These are phyloP conservation scores for Magnolia kwangsiensis DNA, from an alignment of 164 flowering plant genomes.

Conservation along the genomic window DNA sequence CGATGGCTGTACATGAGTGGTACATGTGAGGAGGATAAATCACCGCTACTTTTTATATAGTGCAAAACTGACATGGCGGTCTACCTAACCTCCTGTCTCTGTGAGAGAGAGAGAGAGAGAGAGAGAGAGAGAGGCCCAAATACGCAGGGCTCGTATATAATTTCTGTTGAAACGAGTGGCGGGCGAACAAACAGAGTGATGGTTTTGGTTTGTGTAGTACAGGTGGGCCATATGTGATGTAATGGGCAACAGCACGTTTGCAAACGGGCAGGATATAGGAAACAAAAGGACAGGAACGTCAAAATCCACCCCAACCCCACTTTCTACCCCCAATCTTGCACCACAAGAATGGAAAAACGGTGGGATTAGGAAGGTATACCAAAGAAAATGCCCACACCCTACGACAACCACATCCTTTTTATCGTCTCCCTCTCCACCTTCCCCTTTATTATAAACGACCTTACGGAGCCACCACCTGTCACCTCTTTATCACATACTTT, in stretches of 20 bases:
- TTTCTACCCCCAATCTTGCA: neutral
- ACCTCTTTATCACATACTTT: neutral
- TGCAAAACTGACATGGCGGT: no score
- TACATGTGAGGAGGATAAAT: no score
- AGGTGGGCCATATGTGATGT: neutral
- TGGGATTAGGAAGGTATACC: neutral
- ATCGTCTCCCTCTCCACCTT: neutral
- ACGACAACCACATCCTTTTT: neutral
- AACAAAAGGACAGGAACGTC: neutral
- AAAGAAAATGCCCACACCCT: neutral
- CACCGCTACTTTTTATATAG: no score
- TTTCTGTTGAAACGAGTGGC: no score
- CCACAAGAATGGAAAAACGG: neutral
- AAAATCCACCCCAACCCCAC: neutral
- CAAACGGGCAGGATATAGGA: neutral
- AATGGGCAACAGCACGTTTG: neutral
- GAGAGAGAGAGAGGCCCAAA: neutral
- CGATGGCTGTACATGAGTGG: no score
- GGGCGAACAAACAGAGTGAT: neutral
- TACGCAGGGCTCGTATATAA: no score
- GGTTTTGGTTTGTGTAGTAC: neutral
- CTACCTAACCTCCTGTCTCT: no score
- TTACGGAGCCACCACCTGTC: neutral
- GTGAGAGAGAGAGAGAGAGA: no score
- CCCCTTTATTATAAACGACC: neutral